Percentiles rank a stretch among this genome's conserved stretches.
Conservation (phyloP, 2,329 filamentous ascomycete species). For the Penicillium sp. region DNA sequence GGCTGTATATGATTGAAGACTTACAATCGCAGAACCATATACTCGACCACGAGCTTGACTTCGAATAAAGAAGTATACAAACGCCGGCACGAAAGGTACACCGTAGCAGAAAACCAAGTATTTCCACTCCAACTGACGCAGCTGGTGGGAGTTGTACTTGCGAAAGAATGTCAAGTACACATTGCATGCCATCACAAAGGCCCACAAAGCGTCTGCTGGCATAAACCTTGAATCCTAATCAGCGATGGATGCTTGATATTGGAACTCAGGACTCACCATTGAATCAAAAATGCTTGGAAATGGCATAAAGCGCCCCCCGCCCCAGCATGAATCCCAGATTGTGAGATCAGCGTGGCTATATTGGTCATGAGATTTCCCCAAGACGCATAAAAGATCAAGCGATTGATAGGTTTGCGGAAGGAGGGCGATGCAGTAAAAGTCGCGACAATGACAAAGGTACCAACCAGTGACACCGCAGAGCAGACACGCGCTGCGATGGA, state of each 20-base stretch:
- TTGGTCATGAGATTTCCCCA: slow-evolving; percentile 76
- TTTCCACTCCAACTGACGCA: slow-evolving; percentile 63
- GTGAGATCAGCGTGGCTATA: slow-evolving; percentile 67
- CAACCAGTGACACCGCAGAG: slow-evolving; percentile 65
- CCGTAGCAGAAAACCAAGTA: slow-evolving; percentile 69
- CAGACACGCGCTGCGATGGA: slow-evolving; percentile 60
- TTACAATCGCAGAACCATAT: slow-evolving; percentile 64
- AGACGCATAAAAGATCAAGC: slow-evolving; percentile 75
- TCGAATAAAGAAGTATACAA: slow-evolving; percentile 61
- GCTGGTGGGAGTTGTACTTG: slow-evolving; percentile 59
- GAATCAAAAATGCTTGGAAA: slow-evolving; percentile 71
- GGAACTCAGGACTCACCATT: slow-evolving; percentile 58
- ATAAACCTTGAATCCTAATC: slow-evolving; percentile 56
- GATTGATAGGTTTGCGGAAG: slow-evolving; percentile 83
- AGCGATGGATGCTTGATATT: background rate
- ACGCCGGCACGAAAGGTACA: slow-evolving; percentile 61
- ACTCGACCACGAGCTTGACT: slow-evolving; percentile 51
- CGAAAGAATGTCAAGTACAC: slow-evolving; percentile 76
- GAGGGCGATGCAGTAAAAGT: slow-evolving; percentile 63
- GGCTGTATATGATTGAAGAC: slow-evolving; percentile 8
- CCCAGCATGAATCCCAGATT: slow-evolving; percentile 50
- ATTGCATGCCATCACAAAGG: slow-evolving; percentile 75
- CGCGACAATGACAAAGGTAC: slow-evolving; percentile 63
- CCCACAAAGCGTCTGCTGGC: slow-evolving; percentile 70
- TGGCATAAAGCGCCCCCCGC: slow-evolving; percentile 59